A percentile compares a stretch with the other conserved stretches of the same genome.
phyloP scores from a whole-genome alignment of 1,284 basidiomycete species.

The Apiotrichum montevideense region DNA sequence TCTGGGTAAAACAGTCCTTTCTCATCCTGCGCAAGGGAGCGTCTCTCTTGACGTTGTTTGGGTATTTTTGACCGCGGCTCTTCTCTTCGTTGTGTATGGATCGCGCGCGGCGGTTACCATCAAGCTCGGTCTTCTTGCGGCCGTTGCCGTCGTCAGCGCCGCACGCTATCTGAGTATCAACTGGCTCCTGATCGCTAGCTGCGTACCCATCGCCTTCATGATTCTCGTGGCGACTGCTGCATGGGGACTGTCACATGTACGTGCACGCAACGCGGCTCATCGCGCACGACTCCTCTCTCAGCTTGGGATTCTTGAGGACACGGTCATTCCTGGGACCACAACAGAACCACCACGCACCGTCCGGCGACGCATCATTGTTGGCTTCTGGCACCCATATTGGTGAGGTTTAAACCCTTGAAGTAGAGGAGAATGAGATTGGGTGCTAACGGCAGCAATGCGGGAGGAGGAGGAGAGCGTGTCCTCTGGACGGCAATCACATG shows the following conservation, averaged over 20 bases:
- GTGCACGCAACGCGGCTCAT: slow-evolving; percentile 25
- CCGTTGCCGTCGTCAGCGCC: not conserved
- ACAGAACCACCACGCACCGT: slow-evolving; percentile 26
- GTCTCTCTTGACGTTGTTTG: slow-evolving; percentile 63
- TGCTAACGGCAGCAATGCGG: slow-evolving; percentile 68
- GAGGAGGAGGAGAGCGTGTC: slow-evolving; percentile 93
- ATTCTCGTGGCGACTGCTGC: slow-evolving; percentile 16
- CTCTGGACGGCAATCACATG: slow-evolving; percentile 84
- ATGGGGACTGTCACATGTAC: slow-evolving; percentile 14
- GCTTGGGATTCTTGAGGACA: slow-evolving; percentile 31
- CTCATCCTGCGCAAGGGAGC: slow-evolving; percentile 60
- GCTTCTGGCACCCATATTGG: slow-evolving; percentile 96
- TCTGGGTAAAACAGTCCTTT: slow-evolving; percentile 43
- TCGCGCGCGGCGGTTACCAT: slow-evolving; percentile 17
- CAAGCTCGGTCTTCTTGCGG: slow-evolving; percentile 14
- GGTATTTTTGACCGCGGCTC: slow-evolving; percentile 30
- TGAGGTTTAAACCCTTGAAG: slow-evolving; percentile 44
- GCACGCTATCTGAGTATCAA: slow-evolving; percentile 27
- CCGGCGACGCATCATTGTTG: slow-evolving; percentile 53
- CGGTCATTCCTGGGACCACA: slow-evolving; percentile 27
- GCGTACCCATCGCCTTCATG: slow-evolving; percentile 33
- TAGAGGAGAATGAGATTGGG: not conserved
- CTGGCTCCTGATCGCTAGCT: slow-evolving; percentile 33
- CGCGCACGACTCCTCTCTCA: slow-evolving; percentile 24
- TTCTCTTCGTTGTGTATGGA: slow-evolving; percentile 36